Percentiles rank a stretch among this genome's conserved stretches.
phyloP scores from a whole-genome alignment of 768 basidiomycete species.

The Naganishia kalamii region DNA sequence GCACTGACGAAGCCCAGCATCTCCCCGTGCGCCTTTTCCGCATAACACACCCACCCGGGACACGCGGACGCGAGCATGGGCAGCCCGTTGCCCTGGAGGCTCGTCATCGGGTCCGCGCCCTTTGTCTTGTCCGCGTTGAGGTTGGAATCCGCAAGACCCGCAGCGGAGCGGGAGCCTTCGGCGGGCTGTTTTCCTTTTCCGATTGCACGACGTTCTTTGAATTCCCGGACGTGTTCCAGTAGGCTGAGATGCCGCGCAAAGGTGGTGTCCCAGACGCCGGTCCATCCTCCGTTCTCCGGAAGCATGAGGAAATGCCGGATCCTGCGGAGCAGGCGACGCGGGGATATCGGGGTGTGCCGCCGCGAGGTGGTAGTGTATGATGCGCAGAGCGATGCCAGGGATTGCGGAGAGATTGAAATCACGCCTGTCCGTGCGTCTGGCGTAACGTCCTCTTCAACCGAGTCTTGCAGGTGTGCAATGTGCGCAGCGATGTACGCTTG shows the following conservation, averaged over 20 bases:
- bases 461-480: neutral
- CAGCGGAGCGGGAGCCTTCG: conserved; percentile 4
- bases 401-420: conserved; percentile 83
- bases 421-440: conserved; percentile 57
- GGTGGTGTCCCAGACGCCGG: conserved; percentile 76
- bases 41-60: conserved; percentile 99
- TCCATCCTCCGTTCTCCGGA: conserved; percentile 35
- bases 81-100: conserved; percentile 45
- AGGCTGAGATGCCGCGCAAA: conserved; percentile 84
- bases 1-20: conserved; percentile 82
- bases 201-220: conserved; percentile 58
- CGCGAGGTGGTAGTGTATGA: conserved; percentile 28
- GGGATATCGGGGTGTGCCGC: neutral
- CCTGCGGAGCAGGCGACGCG: conserved; percentile 53
- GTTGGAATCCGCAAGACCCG: neutral
- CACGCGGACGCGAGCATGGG: conserved; percentile 95
- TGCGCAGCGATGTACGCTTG: conserved; percentile 59
- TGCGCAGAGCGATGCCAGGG: conserved; percentile 72
- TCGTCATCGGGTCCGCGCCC: neutral
- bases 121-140: neutral
- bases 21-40: conserved; percentile 92
- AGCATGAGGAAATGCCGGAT: conserved; percentile 44
- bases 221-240: conserved; percentile 73
- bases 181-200: conserved; percentile 30
- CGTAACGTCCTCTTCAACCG: conserved; percentile 30